These are phyloP conservation scores for Cytospora mali DNA, from an alignment of 2,329 filamentous ascomycete species.

Conservation along the genomic window DNA sequence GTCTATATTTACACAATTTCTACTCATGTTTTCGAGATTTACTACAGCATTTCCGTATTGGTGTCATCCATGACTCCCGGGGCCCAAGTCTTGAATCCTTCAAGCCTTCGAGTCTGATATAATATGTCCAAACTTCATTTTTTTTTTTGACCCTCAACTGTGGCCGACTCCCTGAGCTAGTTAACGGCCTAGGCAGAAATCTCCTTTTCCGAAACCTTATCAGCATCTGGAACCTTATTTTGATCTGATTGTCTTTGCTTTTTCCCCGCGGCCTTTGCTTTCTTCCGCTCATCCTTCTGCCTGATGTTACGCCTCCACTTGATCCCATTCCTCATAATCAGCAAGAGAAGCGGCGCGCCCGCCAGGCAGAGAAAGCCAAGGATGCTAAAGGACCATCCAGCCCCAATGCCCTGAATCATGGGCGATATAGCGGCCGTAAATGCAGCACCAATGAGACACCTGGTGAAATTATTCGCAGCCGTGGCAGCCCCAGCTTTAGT, in stretches of 20 bases:
- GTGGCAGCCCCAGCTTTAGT: constrained; percentile 55
- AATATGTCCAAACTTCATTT: neutral
- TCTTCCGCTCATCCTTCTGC: constrained; percentile 34
- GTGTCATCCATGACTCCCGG: too few species aligned
- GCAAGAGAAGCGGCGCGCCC: constrained; percentile 43
- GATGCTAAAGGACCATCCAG: constrained; percentile 55
- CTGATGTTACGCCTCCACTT: constrained; percentile 45
- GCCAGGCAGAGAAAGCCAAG: constrained; percentile 47
- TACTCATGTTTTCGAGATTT: too few species aligned
- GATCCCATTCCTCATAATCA: constrained; percentile 47
- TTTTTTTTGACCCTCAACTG: neutral
- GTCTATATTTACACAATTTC: too few species aligned
- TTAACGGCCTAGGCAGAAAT: neutral
- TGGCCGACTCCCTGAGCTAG: neutral
- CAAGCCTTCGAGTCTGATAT: neutral
- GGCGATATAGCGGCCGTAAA: constrained; percentile 55
- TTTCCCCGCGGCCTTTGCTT: constrained; percentile 22
- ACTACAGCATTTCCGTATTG: too few species aligned
- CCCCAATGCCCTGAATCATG: constrained; percentile 53
- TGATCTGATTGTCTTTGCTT: neutral
- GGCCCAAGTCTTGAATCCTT: neutral
- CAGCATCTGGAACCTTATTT: neutral
- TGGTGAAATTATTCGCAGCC: constrained; percentile 58
- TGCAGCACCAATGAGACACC: constrained; percentile 58
- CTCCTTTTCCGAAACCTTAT: neutral